Conservation (phyloP, 371 early-diverging fungal genomes). For the Actinomortierella ambigua region DNA sequence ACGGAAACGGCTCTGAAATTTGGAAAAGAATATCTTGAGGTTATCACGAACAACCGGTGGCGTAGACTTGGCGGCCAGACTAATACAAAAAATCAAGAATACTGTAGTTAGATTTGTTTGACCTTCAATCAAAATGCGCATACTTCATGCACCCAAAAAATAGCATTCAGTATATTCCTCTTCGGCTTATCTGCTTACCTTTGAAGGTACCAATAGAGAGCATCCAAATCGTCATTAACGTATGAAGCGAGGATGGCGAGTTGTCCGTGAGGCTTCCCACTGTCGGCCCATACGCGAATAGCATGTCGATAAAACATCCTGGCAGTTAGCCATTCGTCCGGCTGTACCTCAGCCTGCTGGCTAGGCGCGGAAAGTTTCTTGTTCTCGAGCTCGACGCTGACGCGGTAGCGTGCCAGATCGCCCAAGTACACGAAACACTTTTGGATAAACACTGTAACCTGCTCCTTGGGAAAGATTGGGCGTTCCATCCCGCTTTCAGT, state of each 20-base stretch:
- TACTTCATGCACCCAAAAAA: too few species aligned
- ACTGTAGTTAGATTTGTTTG: neutral
- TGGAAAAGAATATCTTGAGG: slow-evolving; percentile 46
- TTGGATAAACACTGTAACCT: slow-evolving; percentile 47
- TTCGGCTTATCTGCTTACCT: too few species aligned
- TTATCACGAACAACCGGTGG: slow-evolving; percentile 44
- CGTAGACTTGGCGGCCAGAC: slow-evolving; percentile 45
- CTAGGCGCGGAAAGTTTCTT: slow-evolving; percentile 2
- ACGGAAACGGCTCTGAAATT: slow-evolving; percentile 38
- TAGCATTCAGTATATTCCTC: too few species aligned
- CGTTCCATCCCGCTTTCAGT: too few species aligned
- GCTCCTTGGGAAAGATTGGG: slow-evolving; percentile 16
- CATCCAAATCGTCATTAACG: slow-evolving; percentile 45
- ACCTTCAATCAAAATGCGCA: too few species aligned
- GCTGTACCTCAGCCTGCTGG: too few species aligned
- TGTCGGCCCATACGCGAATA: slow-evolving; percentile 28
- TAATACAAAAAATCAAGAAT: slow-evolving; percentile 5
- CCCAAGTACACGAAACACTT: slow-evolving; percentile 51
- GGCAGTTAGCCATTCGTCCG: slow-evolving; percentile 28
- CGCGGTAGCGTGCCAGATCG: slow-evolving; percentile 49
- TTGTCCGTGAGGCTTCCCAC: slow-evolving; percentile 51
- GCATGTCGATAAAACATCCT: slow-evolving; percentile 24
- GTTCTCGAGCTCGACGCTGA: slow-evolving; percentile 36
- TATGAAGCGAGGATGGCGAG: slow-evolving; percentile 50
- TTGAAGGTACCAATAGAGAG: slow-evolving; percentile 51